Base-by-base conservation (phyloP, 768 basidiomycete genomes). In the Russula ochroleuca region DNA sequence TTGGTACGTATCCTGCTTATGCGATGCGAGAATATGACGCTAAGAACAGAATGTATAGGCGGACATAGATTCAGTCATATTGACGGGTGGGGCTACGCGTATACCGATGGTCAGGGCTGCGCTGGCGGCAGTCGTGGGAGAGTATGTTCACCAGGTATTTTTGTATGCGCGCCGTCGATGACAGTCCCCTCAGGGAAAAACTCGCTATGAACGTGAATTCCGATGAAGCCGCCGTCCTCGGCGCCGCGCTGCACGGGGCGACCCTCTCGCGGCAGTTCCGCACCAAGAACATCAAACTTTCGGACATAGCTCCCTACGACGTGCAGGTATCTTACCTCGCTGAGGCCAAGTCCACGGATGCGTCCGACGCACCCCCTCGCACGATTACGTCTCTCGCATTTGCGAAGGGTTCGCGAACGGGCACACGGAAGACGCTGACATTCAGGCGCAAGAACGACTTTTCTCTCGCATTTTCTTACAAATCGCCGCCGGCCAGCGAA, bases 121-220 rank as follows among this genome's bases (percentile, higher is more conserved):
- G 10, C 79, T 99, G 61, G 86, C 83, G 70, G 78, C 79, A 5
- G 80, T 85, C 33, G 89, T 95, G 59, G 93, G 93, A 72, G 86
- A 88, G 83, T 88, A 73, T 65, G 88, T 17, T 5, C 7, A 13
- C 35, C 23, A 40, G 31, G 4, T 49, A 1, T 19, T 33, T 33
- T 53, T 53, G 8, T 31, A 10, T 52, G n/a, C 52, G 23, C 21
- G 11, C 5, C 15, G 65, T 61, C 56, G 63, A 53, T 23, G 50
- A 23, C 51, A 40, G 8, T 15, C 31, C 62, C 17, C 43, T 6
- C 57, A 89, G 86, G 52, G 83, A 87, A 57, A 92, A 91, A 75
- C 88, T 98, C 62, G 92, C 96, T 6, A 80, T 88, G 71, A 98
- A 98, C 69, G 92, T 99, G 65, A 98, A 99, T 73, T 88, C 96